Percentiles rank a stretch among this genome's conserved stretches.
These are phyloP conservation scores for Psidium friedrichsthalianum DNA, from an alignment of 345 rosid genomes.

Conservation along the genomic window DNA sequence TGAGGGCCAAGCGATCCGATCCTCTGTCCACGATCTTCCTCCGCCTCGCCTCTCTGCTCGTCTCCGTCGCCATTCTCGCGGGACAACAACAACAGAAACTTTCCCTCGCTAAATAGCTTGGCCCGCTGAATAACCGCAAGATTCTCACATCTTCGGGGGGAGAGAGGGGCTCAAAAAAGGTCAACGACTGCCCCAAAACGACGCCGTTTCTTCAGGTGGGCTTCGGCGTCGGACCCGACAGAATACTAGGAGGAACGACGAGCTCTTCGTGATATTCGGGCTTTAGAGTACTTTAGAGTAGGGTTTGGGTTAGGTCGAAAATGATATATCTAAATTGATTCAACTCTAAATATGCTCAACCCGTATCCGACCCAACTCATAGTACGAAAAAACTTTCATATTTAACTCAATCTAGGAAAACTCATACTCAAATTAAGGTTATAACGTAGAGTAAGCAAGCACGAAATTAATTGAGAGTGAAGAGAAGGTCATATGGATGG, in stretches of 20 bases:
- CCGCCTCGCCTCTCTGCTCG: constrained; percentile 30
- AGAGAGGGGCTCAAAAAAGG: neutral
- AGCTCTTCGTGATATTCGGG: neutral
- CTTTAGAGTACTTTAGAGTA: neutral
- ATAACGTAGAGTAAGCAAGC: accelerated
- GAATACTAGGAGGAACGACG: neutral
- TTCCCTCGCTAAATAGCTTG: neutral
- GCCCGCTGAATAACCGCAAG: neutral
- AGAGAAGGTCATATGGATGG: too few relatives aligned
- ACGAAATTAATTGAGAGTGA: too few relatives aligned
- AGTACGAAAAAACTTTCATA: too few relatives aligned
- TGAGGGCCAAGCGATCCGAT: constrained; percentile 43
- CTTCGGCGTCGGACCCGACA: neutral
- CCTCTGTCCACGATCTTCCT: constrained; percentile 41
- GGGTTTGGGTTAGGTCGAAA: too few relatives aligned
- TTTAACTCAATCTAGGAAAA: too few relatives aligned
- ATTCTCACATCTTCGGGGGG: neutral
- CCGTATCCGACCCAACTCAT: too few relatives aligned
- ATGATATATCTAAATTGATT: too few relatives aligned
- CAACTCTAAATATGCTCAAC: too few relatives aligned
- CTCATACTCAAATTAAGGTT: too few relatives aligned
- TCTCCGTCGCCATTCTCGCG: neutral
- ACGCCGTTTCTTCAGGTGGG: neutral
- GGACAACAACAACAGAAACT: neutral
- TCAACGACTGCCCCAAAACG: neutral